Conservation (phyloP, 805 yeast species). For the Metschnikowia baotianmanensis region DNA sequence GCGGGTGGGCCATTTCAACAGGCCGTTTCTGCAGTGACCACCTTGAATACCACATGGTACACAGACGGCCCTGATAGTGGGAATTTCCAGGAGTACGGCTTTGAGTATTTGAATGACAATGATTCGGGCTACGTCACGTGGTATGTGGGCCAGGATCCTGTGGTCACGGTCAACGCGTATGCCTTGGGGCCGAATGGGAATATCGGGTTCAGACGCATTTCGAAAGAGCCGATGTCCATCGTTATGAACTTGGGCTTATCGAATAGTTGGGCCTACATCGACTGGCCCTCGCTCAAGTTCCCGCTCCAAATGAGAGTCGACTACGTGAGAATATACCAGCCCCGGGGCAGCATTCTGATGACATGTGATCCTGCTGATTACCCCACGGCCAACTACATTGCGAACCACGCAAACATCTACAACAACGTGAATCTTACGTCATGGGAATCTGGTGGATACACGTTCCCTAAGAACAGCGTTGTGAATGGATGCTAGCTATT, state of each 20-base stretch:
- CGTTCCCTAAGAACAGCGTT: slow-evolving; percentile 53
- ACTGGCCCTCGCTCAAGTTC: slow-evolving; percentile 33
- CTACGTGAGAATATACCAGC: slow-evolving; percentile 42
- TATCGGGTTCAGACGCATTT: slow-evolving; percentile 34
- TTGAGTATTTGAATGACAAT: slow-evolving; percentile 71
- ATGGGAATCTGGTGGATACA: slow-evolving; percentile 43
- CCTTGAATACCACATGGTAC: slow-evolving; percentile 81
- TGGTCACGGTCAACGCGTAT: slow-evolving; percentile 29
- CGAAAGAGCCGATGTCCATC: slow-evolving; percentile 40
- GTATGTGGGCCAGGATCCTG: slow-evolving; percentile 69
- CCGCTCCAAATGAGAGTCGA: slow-evolving; percentile 39
- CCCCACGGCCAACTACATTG: slow-evolving; percentile 39
- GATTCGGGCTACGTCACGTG: slow-evolving; percentile 75
- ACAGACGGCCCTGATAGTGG: slow-evolving; percentile 53
- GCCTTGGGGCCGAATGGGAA: slow-evolving; percentile 41
- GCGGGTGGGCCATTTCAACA: slow-evolving; percentile 94
- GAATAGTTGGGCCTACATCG: slow-evolving; percentile 40
- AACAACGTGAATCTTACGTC: slow-evolving; percentile 33
- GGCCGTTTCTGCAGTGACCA: slow-evolving; percentile 81
- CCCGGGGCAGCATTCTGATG: slow-evolving; percentile 24
- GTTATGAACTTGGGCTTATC: slow-evolving; percentile 41
- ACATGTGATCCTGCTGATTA: slow-evolving; percentile 39
- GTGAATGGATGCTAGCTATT: slow-evolving; percentile 15
- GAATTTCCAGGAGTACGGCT: slow-evolving; percentile 70
- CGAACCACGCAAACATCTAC: slow-evolving; percentile 33